Evolutionary conservation across 352 stramenopile genomes (phyloP).

Genomic region (Phytophthora rubi): DNA sequence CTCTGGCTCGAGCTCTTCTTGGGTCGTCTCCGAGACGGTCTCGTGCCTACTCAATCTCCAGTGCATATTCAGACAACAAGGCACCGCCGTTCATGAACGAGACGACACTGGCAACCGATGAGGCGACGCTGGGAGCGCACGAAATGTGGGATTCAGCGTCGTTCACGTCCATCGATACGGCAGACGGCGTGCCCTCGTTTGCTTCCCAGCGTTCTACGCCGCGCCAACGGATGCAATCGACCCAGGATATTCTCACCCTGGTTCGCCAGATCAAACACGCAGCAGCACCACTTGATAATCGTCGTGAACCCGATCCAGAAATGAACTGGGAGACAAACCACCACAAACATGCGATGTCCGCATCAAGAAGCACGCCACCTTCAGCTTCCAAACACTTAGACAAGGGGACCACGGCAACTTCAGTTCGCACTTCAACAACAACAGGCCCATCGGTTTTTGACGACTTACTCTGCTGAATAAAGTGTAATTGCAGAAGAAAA

Average conservation of each 20-base stretch:
- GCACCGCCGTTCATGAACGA: constrained; percentile 32
- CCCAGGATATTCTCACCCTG: constrained; percentile 43
- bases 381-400: constrained; percentile 4
- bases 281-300: constrained; percentile 16
- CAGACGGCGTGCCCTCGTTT: constrained; percentile 27
- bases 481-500: too few relatives aligned
- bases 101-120: constrained; percentile 39
- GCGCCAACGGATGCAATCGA: constrained; percentile 37
- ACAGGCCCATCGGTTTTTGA: constrained; percentile 27
- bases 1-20: constrained; percentile 31
- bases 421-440: neutral
- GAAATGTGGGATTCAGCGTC: constrained; percentile 53
- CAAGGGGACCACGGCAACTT: constrained; percentile 1
- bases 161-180: constrained; percentile 43
- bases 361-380: constrained; percentile 1
- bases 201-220: constrained; percentile 22
- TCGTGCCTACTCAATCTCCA: constrained; percentile 13
- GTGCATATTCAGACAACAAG: constrained; percentile 25
- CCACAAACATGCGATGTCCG: constrained; percentile 2
- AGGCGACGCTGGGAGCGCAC: constrained; percentile 38
- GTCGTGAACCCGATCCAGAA: constrained; percentile 36
- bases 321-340: constrained; percentile 24
- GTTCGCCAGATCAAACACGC: constrained; percentile 48
- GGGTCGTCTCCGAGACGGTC: too few relatives aligned
- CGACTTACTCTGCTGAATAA: constrained; percentile 31